Base-by-base conservation (phyloP, 1,139 yeast genomes). In the Scheffersomyces stambukii region DNA sequence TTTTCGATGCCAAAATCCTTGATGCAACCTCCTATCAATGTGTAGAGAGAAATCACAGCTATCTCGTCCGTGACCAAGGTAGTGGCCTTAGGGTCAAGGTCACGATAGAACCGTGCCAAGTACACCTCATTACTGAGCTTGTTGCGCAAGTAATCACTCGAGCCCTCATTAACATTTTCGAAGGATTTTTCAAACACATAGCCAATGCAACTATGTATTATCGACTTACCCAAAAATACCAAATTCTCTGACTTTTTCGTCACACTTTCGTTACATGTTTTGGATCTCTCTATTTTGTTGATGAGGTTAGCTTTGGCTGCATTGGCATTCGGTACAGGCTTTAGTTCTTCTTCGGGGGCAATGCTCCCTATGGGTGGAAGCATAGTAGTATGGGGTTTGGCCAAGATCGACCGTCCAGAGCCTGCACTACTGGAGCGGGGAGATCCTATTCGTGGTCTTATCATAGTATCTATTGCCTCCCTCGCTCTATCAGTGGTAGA, bases 1-100 rank as follows among this genome's bases (percentile, higher is more conserved):
- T 69, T 54, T 45, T 84, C 88, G 48, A 84, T 82, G 1, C 94
- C 94, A 57, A 80, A 84, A 52, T 83, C 94, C 43, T 77, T 80
- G 21, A 81, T 70, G 38, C 88, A 73, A 10, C 80, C 77, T 2
- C 94, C 94, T 16, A 84, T 46, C 14, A 81, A 50, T 16, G 80
- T 70, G 41, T 70, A 70, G 26, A 84, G 59, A 20, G 78, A 60
- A 21, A 66, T 62, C 1, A 70, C 59, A 0, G 77, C 76, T 4
- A 68, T 55, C 24, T 68, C 70, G 31, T 75, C 75, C 30, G 54
- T 59, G 12, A 54, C 46, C 9, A 46, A 36, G 11, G 45, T 42
- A 19, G 47, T 66, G 19, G 28, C 28, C 16, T 51, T 46, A 4
- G 68, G 63, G 33, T 76, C 81, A 31, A 77, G 50, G 16, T 66